Conservation (phyloP, 148 eudicot species). For the Fallopia convolvulus region DNA sequence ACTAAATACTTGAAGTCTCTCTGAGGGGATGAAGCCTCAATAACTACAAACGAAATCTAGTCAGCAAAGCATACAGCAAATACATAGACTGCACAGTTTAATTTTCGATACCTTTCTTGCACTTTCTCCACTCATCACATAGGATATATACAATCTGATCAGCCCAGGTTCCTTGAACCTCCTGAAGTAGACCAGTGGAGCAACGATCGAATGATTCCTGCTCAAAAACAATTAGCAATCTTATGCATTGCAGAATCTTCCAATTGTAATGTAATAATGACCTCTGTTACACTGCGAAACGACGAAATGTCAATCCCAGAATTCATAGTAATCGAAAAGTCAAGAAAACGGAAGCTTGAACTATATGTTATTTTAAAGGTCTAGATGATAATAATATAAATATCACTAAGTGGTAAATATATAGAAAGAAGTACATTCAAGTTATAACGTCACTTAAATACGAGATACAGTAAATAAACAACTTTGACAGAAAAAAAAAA, state of each 20-base stretch:
- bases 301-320: too few species aligned
- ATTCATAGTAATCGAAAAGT: too few species aligned
- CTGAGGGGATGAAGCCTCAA: constrained; percentile 86
- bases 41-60: constrained; percentile 32
- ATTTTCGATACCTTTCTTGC: constrained; percentile 67
- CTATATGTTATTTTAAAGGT: too few species aligned
- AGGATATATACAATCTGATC: constrained; percentile 63
- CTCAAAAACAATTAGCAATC: neutral
- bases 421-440: too few species aligned
- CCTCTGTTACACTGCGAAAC: too few species aligned
- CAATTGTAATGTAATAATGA: neutral
- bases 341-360: too few species aligned
- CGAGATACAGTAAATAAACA: too few species aligned
- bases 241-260: neutral
- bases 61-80: constrained; percentile 9
- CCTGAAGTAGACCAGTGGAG: constrained; percentile 41
- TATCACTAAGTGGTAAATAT: too few species aligned
- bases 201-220: constrained; percentile 5
- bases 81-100: neutral
- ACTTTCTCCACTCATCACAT: constrained; percentile 90
- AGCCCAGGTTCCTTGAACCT: constrained; percentile 71
- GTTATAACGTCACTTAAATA: too few species aligned
- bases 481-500: too few species aligned
- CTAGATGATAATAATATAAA: too few species aligned
- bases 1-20: constrained; percentile 64